Evolutionary conservation across 192 early-diverging fungal species (phyloP), one percentile per base, ranked within the genome.

Genomic region (Podila minutissima): DNA sequence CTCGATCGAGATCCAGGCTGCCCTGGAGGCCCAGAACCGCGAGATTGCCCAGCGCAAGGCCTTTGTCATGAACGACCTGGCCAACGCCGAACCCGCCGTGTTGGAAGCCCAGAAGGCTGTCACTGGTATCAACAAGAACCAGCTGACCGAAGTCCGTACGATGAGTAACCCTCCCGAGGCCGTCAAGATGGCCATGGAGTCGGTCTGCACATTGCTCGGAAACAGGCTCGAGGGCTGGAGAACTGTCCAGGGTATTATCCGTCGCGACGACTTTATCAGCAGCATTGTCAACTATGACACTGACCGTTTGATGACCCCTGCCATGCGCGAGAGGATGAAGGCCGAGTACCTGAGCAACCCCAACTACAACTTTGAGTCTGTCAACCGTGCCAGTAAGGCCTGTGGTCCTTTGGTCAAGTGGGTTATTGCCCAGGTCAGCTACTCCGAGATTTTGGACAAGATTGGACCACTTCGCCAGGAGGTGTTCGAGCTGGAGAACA

Each of bases 331-430:
- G 35, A 91, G 91, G 55, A 93, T 99, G 86, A 89, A 87, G 20
- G 76, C 82, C 28, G 88, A 89, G 26, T 99, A 92, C 83, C 75
- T 99, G 46, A 88, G 76, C 69, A 92, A 97, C 58, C 93, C 97
- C 51, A 89, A 88, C 69, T 99, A 91, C 76, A 96, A 95, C 82
- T 99, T 95, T 82, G 99, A 99, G 73, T 84, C 85, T 3, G 96
- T 99, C n/a, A 98, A 96, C 83, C 93, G 95, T 65, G 99, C 99
- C 20, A 94, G 92, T 79, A 97, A 95, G 82, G 99, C 99, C 5
- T 99, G 99, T 84, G 99, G 99, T 10, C 99, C 99, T 29, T 85
- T 99, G 37, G 95, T 96, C 28, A 92, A 97, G 84, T 99, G 99
- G 99, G 99, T 95, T 0, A 91, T 94, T 68, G 99, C 99, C 32